These are phyloP conservation scores for Colletotrichum tofieldiae DNA, from an alignment of 2,329 filamentous ascomycete species.

Conservation along the genomic window DNA sequence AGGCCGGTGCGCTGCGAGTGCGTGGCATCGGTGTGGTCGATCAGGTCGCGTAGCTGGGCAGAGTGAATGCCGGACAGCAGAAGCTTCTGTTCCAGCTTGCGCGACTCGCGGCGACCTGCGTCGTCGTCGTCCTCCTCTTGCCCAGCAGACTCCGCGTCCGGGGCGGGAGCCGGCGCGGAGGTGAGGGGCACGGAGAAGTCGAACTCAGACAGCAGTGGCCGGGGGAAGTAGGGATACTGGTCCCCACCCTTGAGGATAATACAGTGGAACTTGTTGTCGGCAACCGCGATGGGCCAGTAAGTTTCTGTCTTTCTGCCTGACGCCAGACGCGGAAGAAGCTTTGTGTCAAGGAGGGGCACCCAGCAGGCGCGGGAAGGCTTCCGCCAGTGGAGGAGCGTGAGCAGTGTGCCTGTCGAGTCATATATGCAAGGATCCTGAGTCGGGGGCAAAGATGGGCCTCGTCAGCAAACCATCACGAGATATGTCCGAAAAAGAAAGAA, in stretches of 20 bases:
- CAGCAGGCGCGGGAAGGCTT: slow-evolving; percentile 87
- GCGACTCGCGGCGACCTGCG: slow-evolving; percentile 61
- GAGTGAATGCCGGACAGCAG: slow-evolving; percentile 81
- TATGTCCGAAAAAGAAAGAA: neutral
- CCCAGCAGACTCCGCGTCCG: slow-evolving; percentile 54
- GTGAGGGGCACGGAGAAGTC: slow-evolving; percentile 89
- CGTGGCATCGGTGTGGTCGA: slow-evolving; percentile 77
- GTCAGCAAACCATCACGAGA: slow-evolving; percentile 25
- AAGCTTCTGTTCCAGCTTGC: slow-evolving; percentile 84
- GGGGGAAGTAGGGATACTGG: slow-evolving; percentile 92
- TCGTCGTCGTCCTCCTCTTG: slow-evolving; percentile 52
- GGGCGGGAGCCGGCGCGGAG: slow-evolving; percentile 57
- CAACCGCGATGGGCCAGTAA: slow-evolving; percentile 97
- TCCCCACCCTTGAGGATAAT: slow-evolving; percentile 98
- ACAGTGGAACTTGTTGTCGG: slow-evolving; percentile 94
- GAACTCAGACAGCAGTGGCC: slow-evolving; percentile 92
- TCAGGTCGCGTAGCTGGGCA: slow-evolving; percentile 81
- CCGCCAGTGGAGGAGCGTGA: slow-evolving; percentile 93
- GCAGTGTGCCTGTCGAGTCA: slow-evolving; percentile 89
- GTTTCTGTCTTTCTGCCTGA: slow-evolving; percentile 88
- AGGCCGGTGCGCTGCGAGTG: slow-evolving; percentile 78
- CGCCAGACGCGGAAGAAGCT: slow-evolving; percentile 83
- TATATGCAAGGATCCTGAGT: slow-evolving; percentile 92
- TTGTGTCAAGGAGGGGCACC: slow-evolving; percentile 94
- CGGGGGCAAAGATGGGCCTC: slow-evolving; percentile 3